Percentiles rank a stretch among this genome's conserved stretches.
These are phyloP conservation scores for Drechslerella stenobrocha DNA, from an alignment of 2,329 filamentous ascomycete genomes.

Conservation along the genomic window DNA sequence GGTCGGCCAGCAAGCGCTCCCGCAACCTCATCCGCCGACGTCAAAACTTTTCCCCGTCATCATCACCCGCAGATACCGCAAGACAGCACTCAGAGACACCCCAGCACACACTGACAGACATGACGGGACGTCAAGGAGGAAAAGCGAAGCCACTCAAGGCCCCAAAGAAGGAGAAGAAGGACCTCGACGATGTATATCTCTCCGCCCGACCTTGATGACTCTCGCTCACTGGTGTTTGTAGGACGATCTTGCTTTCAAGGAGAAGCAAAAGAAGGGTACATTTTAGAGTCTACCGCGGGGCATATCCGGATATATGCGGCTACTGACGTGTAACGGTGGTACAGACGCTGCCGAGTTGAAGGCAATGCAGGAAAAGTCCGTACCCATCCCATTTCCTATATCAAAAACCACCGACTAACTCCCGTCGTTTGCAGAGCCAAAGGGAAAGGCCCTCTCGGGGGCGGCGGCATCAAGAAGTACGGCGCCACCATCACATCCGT, in stretches of 20 bases:
- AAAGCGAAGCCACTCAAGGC: conserved; percentile 53
- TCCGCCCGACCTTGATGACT: background rate
- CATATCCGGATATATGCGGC: background rate
- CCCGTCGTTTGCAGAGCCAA: conserved; percentile 19
- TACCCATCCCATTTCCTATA: background rate
- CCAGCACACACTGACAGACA: conserved; percentile 27
- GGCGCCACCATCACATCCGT: conserved; percentile 1
- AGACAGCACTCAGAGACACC: conserved; percentile 5
- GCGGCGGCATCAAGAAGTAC: conserved; percentile 53
- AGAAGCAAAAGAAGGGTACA: conserved; percentile 52
- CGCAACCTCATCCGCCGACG: conserved; percentile 25
- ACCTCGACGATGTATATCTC: conserved; percentile 34
- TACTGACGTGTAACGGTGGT: conserved; percentile 16
- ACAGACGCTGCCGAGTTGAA: conserved; percentile 52
- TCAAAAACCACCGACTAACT: conserved; percentile 3
- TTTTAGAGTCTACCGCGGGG: background rate
- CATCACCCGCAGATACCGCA: conserved; percentile 6
- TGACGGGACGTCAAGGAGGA: conserved; percentile 53
- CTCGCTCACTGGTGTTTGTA: conserved; percentile 10
- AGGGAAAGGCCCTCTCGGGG: conserved; percentile 33
- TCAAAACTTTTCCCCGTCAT: conserved; percentile 40
- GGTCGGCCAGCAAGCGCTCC: conserved; percentile 24
- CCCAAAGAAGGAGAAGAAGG: conserved; percentile 52
- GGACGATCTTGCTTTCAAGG: conserved; percentile 52
- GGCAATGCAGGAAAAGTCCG: conserved; percentile 50